Evolutionary conservation across 768 basidiomycete genomes (phyloP), one percentile per base, ranked within the genome.

Genomic region (Suillus alpinus): DNA sequence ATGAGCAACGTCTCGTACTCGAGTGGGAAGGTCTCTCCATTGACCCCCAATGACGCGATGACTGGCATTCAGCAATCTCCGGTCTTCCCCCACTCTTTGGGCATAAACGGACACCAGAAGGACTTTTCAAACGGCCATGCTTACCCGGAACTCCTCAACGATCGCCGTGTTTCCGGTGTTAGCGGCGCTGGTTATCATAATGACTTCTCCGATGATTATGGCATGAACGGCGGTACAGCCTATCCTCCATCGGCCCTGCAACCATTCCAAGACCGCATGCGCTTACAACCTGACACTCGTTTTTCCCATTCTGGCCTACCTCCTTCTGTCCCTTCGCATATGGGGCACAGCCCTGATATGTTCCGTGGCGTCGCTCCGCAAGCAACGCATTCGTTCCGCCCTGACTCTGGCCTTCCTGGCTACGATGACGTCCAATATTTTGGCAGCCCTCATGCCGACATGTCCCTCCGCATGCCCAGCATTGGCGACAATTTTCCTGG

Each of bases 1-100:
- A 85, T 87, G 71, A 77, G 77, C 71, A 83, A 82, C 63, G 76
- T 87, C 23, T 87, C 86, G 16, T 84, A 86, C 75, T 73, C 70
- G 13, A 86, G 84, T 61, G 89, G 88, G 63, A 91, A 90, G 73
- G 87, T 86, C 55, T 91, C 91, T 20, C 88, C 91, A 0, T 78
- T 90, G 47, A 88, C 88, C 13, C 88, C 89, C 37, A 86, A 73
- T 66, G 89, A 91, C 71, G 77, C 84, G 46, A 82, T 85, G 62
- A 75, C 77, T 60, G 78, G 78, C 53, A 77, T 91, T 8, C 86
- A 86, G 65, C 83, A 82, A 63, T 72, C 82, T 6, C 76, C 82
- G 16, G 78, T 72, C 7, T 88, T 86, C 67, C 77, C 85, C 23
- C 72, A 77, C 8, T 67, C 77, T 20, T 71, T 78, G 51, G 69